These are phyloP conservation scores for Cercis canadensis DNA, from an alignment of 306 rosid genomes.

Conservation along the genomic window DNA sequence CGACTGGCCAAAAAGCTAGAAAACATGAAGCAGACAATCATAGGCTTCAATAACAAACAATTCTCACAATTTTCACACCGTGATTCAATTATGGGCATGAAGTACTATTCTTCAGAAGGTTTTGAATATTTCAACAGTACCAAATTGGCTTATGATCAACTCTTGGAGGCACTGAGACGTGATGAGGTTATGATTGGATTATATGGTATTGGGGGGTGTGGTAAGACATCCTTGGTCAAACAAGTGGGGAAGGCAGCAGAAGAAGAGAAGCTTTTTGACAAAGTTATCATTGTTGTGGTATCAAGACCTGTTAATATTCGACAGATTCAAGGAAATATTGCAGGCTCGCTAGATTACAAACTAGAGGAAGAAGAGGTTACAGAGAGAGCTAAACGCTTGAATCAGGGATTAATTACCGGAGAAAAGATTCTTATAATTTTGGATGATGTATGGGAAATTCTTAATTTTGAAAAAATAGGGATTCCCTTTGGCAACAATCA, in stretches of 20 bases:
- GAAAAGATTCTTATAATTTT: background rate
- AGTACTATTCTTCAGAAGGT: background rate
- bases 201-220: background rate
- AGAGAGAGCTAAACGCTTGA: background rate
- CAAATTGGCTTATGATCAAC: background rate
- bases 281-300: background rate
- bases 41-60: background rate
- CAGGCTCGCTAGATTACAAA: background rate
- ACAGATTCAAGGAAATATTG: background rate
- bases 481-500: background rate
- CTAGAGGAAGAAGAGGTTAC: accelerated
- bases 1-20: background rate
- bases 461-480: background rate
- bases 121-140: background rate
- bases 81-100: background rate
- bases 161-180: background rate
- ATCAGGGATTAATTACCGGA: background rate
- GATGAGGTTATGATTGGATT: background rate
- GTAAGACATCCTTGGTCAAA: background rate
- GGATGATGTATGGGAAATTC: too few relatives aligned
- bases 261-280: background rate
- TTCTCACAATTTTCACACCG: background rate
- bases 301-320: accelerated
- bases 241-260: background rate
- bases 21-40: background rate